Conservation (phyloP, 306 rosid genomes). For the Sophora flavescens region DNA sequence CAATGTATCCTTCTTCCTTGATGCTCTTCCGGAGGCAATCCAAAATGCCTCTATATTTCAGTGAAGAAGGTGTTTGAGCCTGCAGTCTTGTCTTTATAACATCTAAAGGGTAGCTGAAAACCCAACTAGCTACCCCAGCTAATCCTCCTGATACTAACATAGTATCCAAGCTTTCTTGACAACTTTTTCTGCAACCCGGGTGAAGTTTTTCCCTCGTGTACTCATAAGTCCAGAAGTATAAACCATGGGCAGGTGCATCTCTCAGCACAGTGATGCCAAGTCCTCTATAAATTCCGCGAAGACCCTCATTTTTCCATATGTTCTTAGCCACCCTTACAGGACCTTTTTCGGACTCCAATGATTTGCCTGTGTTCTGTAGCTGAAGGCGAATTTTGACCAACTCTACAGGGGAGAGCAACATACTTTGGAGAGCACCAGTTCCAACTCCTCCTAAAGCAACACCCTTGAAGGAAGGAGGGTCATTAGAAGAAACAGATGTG, state of each 20-base stretch:
- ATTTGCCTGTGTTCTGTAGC: slow-evolving; percentile 50
- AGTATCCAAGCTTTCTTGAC: slow-evolving; percentile 67
- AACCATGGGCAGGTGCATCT: slow-evolving; percentile 76
- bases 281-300: slow-evolving; percentile 73
- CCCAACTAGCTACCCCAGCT: slow-evolving; percentile 89
- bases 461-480: slow-evolving; percentile 72
- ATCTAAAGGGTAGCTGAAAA: slow-evolving; percentile 74
- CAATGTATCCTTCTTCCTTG: slow-evolving; percentile 60
- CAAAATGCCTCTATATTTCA: slow-evolving; percentile 63
- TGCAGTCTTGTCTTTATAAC: slow-evolving; percentile 86
- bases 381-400: slow-evolving; percentile 82
- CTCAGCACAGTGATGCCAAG: slow-evolving; percentile 70
- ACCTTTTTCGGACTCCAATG: slow-evolving; percentile 45
- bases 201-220: slow-evolving; percentile 76
- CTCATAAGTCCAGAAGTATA: slow-evolving; percentile 79
- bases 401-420: slow-evolving; percentile 69
- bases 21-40: slow-evolving; percentile 72
- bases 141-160: slow-evolving; percentile 85
- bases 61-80: slow-evolving; percentile 61
- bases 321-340: slow-evolving; percentile 59
- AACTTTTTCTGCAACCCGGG: slow-evolving; percentile 70
- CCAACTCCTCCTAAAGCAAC: slow-evolving; percentile 80
- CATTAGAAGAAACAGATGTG: slow-evolving; percentile 44
- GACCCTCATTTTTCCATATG: slow-evolving; percentile 69
- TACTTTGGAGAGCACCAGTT: slow-evolving; percentile 72